Percentiles rank a stretch among this genome's conserved stretches.
Evolutionary conservation across 192 early-diverging fungal species (phyloP).

Genomic region (Backusella luteola): DNA sequence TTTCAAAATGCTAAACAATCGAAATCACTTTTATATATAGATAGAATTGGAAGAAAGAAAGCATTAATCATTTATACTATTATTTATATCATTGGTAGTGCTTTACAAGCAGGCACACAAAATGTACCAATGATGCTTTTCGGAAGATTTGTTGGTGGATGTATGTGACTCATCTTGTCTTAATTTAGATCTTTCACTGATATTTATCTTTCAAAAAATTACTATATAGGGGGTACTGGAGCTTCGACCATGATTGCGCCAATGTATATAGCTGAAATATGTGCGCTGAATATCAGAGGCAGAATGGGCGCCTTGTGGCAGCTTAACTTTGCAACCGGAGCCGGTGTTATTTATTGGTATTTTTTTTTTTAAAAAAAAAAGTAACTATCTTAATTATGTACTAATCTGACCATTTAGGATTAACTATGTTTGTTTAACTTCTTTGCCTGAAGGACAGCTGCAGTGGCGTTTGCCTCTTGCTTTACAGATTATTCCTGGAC

Average conservation of each 20-base stretch:
- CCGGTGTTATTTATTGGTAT: background rate
- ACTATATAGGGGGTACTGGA: background rate
- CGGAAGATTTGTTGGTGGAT: constrained; percentile 11
- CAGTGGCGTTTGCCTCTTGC: constrained; percentile 23
- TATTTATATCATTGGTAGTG: constrained; percentile 3
- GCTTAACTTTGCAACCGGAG: background rate
- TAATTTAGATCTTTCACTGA: background rate
- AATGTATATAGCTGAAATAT: constrained; percentile 16
- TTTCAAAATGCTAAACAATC: too few relatives aligned
- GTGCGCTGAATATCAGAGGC: background rate
- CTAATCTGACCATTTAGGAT: constrained; percentile 5
- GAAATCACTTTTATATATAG: background rate
- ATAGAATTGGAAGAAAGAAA: constrained; percentile 7
- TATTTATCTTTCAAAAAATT: background rate
- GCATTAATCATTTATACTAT: background rate
- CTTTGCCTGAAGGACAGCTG: background rate
- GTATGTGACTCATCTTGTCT: background rate
- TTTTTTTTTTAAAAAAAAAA: background rate
- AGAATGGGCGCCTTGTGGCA: constrained; percentile 16
- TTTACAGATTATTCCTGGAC: constrained; percentile 19
- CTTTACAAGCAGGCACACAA: constrained; percentile 4
- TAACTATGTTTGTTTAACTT: constrained; percentile 3
- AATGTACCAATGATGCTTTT: constrained; percentile 3
- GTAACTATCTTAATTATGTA: background rate
- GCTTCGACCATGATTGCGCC: constrained; percentile 1